Percentiles rank a stretch among this genome's conserved stretches.
Conservation (phyloP, 768 basidiomycete species). For the Strobilomyces echinocephalus region DNA sequence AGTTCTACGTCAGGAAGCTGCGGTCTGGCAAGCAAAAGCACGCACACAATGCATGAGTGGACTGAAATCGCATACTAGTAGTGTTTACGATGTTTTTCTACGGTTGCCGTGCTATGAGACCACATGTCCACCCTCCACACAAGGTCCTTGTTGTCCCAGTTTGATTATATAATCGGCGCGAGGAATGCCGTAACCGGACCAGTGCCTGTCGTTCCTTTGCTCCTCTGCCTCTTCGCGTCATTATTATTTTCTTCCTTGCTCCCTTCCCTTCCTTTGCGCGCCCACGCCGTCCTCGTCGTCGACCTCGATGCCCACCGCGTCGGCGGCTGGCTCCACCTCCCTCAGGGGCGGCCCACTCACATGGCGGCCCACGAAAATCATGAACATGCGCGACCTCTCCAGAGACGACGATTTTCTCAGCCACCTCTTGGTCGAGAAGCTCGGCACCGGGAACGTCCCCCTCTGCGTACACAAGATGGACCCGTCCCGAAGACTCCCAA, state of each 20-base stretch:
- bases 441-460: slow-evolving; percentile 76
- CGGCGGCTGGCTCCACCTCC: slow-evolving; percentile 23
- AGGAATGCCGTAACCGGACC: slow-evolving; percentile 31
- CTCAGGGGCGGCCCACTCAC: slow-evolving; percentile 30
- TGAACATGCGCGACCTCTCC: slow-evolving; percentile 88
- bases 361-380: slow-evolving; percentile 84
- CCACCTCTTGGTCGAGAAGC: slow-evolving; percentile 83
- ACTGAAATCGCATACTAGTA: neutral
- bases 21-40: slow-evolving; percentile 95
- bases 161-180: slow-evolving; percentile 21
- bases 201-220: slow-evolving; percentile 24
- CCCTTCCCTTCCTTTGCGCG: slow-evolving; percentile 13
- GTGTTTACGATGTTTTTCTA: neutral
- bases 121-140: neutral
- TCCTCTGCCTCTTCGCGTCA: slow-evolving; percentile 31
- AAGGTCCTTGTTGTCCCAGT: neutral
- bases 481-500: slow-evolving; percentile 67
- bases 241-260: slow-evolving; percentile 17
- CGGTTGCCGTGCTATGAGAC: slow-evolving; percentile 3
- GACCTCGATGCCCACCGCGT: slow-evolving; percentile 32
- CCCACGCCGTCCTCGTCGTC: slow-evolving; percentile 21
- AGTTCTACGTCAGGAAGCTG: slow-evolving; percentile 96
- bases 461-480: slow-evolving; percentile 91
- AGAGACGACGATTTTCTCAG: slow-evolving; percentile 89
- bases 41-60: slow-evolving; percentile 46